A percentile compares a stretch with the other conserved stretches of the same genome.
Evolutionary conservation across 192 early-diverging fungal species (phyloP).

Genomic region (Neocallimastix lanati): DNA sequence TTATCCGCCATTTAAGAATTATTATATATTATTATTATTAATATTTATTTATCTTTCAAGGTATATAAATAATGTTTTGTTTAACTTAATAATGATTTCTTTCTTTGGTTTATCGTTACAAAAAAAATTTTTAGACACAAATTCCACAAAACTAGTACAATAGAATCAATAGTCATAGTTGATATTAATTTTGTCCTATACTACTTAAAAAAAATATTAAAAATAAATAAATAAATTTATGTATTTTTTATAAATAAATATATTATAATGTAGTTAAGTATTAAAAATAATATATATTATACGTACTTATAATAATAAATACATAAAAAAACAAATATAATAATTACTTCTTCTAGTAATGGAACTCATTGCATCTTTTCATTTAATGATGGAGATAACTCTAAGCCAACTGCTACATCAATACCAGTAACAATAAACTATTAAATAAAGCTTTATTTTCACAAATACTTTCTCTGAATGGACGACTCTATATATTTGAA

Average conservation of each 20-base stretch:
- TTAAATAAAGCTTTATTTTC: constrained; percentile 89
- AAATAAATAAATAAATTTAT: background rate
- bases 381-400: constrained; percentile 75
- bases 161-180: constrained; percentile 81
- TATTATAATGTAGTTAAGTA: no score
- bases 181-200: constrained; percentile 66
- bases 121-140: no score
- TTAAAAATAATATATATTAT: no score
- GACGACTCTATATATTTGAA: constrained; percentile 57
- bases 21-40: no score
- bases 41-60: no score
- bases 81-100: no score
- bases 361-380: constrained; percentile 74
- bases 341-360: constrained; percentile 58
- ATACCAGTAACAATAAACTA: constrained; percentile 70
- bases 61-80: no score
- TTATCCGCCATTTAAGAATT: no score
- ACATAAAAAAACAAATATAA: background rate
- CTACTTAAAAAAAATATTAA: constrained; percentile 6
- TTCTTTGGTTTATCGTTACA: no score
- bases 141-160: constrained; percentile 15
- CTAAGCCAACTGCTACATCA: constrained; percentile 73
- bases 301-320: no score
- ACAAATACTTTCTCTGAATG: constrained; percentile 83
- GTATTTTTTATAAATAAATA: no score